Evolutionary conservation across 2,329 filamentous ascomycete genomes (phyloP).

Genomic region (Ceratocystis ficicola): DNA sequence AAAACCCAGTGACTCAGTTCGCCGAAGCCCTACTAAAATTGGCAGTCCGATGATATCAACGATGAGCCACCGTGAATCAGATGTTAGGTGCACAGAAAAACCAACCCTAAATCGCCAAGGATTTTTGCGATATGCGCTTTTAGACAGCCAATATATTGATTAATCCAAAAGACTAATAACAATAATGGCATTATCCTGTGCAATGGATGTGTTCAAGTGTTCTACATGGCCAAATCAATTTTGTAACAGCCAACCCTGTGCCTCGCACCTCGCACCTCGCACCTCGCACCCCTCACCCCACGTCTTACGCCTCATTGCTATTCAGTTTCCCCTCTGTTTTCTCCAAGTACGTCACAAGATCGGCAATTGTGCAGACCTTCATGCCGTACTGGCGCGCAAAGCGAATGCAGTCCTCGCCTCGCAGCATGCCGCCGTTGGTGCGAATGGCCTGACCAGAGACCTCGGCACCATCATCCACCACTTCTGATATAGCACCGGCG

Average conservation of each 20-base stretch:
- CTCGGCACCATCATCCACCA: constrained; percentile 74
- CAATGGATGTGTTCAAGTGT: not conserved
- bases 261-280: not conserved
- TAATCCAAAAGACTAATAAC: not conserved
- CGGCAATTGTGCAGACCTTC: constrained; percentile 91
- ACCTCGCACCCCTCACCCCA: not conserved
- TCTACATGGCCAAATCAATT: not conserved
- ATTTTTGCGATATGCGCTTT: not conserved
- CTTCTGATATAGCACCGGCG: constrained; percentile 77
- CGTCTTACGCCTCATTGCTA: constrained; percentile 32
- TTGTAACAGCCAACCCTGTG: not conserved
- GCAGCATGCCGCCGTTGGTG: constrained; percentile 71
- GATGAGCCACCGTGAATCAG: not conserved
- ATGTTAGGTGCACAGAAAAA: not conserved
- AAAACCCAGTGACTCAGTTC: constrained; percentile 20
- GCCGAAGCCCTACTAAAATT: not conserved
- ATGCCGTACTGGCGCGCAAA: constrained; percentile 85
- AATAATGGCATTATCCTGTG: not conserved
- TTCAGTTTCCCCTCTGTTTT: constrained; percentile 54
- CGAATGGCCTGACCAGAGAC: constrained; percentile 56
- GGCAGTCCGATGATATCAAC: too few species aligned
- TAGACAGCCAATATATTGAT: not conserved
- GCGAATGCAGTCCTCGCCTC: constrained; percentile 71
- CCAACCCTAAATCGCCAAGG: not conserved
- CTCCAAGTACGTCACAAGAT: constrained; percentile 68